Evolutionary conservation across 2,329 filamentous ascomycete genomes (phyloP).

Genomic region (Decorospora gaudefroyi): DNA sequence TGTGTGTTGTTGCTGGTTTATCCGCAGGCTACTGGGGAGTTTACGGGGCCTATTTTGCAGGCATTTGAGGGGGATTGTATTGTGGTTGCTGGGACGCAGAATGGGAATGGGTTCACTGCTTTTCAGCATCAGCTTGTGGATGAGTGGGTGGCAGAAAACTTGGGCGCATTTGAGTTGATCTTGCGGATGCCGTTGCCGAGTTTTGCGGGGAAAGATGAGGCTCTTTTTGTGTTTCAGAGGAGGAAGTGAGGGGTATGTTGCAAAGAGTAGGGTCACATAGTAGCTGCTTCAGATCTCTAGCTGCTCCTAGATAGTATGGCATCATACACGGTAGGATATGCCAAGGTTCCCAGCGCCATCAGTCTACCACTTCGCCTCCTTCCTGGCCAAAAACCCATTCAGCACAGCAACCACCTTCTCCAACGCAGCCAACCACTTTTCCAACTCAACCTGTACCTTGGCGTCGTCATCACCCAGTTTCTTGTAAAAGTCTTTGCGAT

Average conservation of each 20-base stretch:
- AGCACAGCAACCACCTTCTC: slow-evolving; percentile 80
- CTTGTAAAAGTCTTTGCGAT: slow-evolving; percentile 88
- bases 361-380: slow-evolving; percentile 43
- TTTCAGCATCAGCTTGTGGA: slow-evolving; percentile 68
- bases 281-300: neutral
- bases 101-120: slow-evolving; percentile 72
- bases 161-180: slow-evolving; percentile 62
- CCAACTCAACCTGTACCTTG: slow-evolving; percentile 67
- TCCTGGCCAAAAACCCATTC: slow-evolving; percentile 58
- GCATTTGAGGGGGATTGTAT: slow-evolving; percentile 67
- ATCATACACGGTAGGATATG: slow-evolving; percentile 1
- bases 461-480: slow-evolving; percentile 74
- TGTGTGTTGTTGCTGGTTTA: slow-evolving; percentile 72
- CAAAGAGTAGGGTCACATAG: neutral
- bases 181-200: slow-evolving; percentile 71
- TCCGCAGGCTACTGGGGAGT: slow-evolving; percentile 68
- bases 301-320: neutral
- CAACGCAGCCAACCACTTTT: slow-evolving; percentile 74
- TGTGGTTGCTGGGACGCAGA: slow-evolving; percentile 75
- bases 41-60: slow-evolving; percentile 65
- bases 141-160: slow-evolving; percentile 66
- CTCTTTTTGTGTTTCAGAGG: slow-evolving; percentile 66
- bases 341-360: neutral
- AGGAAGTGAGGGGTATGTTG: slow-evolving; percentile 16
- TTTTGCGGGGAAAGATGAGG: slow-evolving; percentile 78